A percentile compares a stretch with the other conserved stretches of the same genome.
Evolutionary conservation across 805 yeast species (phyloP).

Genomic region (Lachancea kluyveri): DNA sequence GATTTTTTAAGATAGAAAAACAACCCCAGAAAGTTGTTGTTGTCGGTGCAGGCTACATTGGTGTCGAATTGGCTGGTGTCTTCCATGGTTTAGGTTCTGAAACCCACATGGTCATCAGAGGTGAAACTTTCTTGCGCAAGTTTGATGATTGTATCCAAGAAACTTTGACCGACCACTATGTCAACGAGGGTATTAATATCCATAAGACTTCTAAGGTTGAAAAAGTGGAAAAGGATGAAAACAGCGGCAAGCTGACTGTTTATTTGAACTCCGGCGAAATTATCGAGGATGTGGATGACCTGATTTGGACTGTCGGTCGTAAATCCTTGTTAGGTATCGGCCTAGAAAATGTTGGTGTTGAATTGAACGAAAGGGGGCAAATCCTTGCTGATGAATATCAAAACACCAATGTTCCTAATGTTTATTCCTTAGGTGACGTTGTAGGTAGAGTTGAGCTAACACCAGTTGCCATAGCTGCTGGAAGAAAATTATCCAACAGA

Average conservation of each 20-base stretch:
- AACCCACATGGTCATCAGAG: conserved; percentile 83
- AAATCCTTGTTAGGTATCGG: conserved; percentile 68
- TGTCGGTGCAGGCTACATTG: conserved; percentile 98
- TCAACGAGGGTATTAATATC: conserved; percentile 72
- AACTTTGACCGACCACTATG: conserved; percentile 75
- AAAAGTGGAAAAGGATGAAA: conserved; percentile 41
- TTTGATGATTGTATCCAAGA: conserved; percentile 79
- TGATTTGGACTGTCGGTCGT: conserved; percentile 95
- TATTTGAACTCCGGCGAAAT: conserved; percentile 35
- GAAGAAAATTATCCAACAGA: conserved; percentile 88
- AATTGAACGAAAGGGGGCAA: conserved; percentile 53
- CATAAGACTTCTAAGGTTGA: conserved; percentile 58
- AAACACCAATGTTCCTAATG: conserved; percentile 61
- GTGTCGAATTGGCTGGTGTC: conserved; percentile 91
- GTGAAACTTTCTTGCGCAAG: conserved; percentile 81
- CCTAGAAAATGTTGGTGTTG: conserved; percentile 68
- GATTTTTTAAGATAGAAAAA: conserved; percentile 70
- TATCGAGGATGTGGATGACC: conserved; percentile 69
- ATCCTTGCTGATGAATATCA: conserved; percentile 84
- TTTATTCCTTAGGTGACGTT: conserved; percentile 90
- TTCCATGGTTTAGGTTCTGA: conserved; percentile 84
- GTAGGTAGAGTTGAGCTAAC: conserved; percentile 90
- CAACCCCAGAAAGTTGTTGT: conserved; percentile 93
- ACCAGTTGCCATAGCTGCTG: conserved; percentile 98
- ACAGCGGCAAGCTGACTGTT: conserved; percentile 45